A percentile compares a stretch with the other conserved stretches of the same genome.
These are phyloP conservation scores for Mortierella hygrophila DNA, from an alignment of 192 early-diverging fungal species.

Conservation along the genomic window DNA sequence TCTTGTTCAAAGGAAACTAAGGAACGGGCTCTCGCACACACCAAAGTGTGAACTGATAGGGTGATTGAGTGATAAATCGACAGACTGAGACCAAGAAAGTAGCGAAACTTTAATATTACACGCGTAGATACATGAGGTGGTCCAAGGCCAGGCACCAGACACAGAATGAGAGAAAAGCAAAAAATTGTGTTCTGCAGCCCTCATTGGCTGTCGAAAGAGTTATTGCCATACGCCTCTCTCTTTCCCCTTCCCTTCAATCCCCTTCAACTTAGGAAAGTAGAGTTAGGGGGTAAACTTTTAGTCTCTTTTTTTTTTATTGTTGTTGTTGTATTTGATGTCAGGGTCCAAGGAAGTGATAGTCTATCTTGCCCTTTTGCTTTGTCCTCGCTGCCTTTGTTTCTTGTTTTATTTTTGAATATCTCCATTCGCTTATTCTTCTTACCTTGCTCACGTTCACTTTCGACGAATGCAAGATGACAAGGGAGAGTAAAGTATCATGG, in stretches of 20 bases:
- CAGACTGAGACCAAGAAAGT: background rate
- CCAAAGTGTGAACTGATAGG: background rate
- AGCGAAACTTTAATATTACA: background rate
- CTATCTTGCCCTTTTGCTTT: background rate
- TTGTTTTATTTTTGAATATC: background rate
- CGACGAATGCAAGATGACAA: background rate
- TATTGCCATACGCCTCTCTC: background rate
- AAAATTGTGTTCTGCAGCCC: background rate
- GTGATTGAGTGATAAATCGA: background rate
- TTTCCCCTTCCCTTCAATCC: background rate
- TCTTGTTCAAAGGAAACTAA: background rate
- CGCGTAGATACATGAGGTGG: background rate
- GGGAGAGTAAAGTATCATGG: background rate
- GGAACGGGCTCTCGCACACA: background rate
- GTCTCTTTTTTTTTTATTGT: background rate
- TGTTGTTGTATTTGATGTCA: background rate
- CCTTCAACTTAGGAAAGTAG: background rate
- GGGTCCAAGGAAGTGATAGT: background rate
- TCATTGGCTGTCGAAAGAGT: background rate
- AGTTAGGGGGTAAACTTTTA: constrained; percentile 5
- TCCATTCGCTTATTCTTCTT: background rate
- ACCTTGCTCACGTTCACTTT: background rate
- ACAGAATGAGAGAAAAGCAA: too few relatives aligned
- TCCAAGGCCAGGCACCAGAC: background rate
- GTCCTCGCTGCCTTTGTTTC: background rate